phyloP scores from a whole-genome alignment of 1,139 yeast genomes.

The Nematodospora anomalae region DNA sequence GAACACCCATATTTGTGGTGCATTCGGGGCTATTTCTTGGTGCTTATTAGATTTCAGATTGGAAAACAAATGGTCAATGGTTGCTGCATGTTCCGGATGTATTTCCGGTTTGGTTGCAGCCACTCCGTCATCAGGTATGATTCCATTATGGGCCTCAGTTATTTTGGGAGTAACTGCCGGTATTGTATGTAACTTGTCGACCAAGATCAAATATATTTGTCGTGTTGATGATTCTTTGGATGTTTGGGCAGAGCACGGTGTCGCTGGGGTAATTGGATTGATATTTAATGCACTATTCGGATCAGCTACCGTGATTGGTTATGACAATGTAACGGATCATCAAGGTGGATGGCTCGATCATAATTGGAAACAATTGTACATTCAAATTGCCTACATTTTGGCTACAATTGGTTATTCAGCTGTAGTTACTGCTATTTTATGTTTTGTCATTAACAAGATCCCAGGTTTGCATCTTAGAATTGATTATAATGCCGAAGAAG shows the following conservation, averaged over 20 bases:
- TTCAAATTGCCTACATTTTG: conserved; percentile 78
- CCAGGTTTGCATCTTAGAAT: conserved; percentile 85
- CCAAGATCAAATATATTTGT: conserved; percentile 79
- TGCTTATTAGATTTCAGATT: conserved; percentile 83
- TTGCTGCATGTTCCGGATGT: conserved; percentile 92
- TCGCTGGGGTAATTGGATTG: conserved; percentile 90
- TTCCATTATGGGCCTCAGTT: conserved; percentile 90
- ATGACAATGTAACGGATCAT: conserved; percentile 80
- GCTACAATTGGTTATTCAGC: conserved; percentile 78
- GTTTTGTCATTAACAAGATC: conserved; percentile 69
- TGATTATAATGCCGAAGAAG: conserved; percentile 79
- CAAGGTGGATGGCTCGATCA: conserved; percentile 91
- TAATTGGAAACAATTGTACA: conserved; percentile 88
- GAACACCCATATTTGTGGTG: conserved; percentile 89
- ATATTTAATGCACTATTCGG: conserved; percentile 87
- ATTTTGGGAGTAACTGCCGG: conserved; percentile 83
- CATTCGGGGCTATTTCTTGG: conserved; percentile 92
- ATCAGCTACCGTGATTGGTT: conserved; percentile 83
- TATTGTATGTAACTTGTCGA: conserved; percentile 82
- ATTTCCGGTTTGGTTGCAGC: conserved; percentile 96
- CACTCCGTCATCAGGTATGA: conserved; percentile 89
- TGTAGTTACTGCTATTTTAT: conserved; percentile 74
- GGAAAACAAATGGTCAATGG: conserved; percentile 91
- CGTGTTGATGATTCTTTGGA: conserved; percentile 91
- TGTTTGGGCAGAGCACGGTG: conserved; percentile 96